A percentile compares a stretch with the other conserved stretches of the same genome.
Conservation (phyloP, 306 rosid species). For the Malus orientalis region DNA sequence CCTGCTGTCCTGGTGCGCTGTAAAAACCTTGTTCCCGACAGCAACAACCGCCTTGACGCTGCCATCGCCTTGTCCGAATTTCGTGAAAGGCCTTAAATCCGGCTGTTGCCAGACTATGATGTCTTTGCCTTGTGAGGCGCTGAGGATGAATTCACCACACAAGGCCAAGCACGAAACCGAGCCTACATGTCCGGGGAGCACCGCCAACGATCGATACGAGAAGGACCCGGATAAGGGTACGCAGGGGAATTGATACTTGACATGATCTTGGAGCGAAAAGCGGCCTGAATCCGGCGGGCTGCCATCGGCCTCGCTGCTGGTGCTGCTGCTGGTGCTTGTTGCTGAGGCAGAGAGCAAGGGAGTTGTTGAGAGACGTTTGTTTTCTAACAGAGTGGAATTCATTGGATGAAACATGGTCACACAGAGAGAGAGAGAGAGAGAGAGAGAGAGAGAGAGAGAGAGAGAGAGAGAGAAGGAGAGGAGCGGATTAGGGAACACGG, state of each 20-base stretch:
- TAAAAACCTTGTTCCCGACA: conserved; percentile 58
- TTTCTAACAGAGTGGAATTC: conserved; percentile 17
- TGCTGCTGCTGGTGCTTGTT: conserved; percentile 2
- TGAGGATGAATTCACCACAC: conserved; percentile 85
- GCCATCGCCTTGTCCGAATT: conserved; percentile 88
- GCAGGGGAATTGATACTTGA: conserved; percentile 4
- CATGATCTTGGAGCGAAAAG: conserved; percentile 17
- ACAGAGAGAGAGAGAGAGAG: not conserved
- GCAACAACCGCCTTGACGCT: conserved; percentile 72
- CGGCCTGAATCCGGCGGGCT: conserved; percentile 27
- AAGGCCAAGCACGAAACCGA: conserved; percentile 75
- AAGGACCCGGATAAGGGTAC: conserved; percentile 25
- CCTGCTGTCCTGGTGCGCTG: conserved; percentile 82
- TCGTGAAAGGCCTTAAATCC: conserved; percentile 52
- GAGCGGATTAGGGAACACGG: conserved; percentile 3
- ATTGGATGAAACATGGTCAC: not conserved
- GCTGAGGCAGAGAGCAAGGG: conserved; percentile 34
- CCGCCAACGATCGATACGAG: conserved; percentile 51
- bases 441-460: conserved; percentile 2
- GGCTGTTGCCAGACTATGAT: conserved; percentile 93
- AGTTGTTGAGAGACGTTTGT: conserved; percentile 13
- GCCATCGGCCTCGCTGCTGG: conserved; percentile 39
- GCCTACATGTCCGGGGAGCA: conserved; percentile 71
- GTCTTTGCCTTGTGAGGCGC: conserved; percentile 84
- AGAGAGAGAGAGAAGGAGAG: not conserved